phyloP scores from a whole-genome alignment of 108 stramenopile species.

The Nitzschia inconspicua region DNA sequence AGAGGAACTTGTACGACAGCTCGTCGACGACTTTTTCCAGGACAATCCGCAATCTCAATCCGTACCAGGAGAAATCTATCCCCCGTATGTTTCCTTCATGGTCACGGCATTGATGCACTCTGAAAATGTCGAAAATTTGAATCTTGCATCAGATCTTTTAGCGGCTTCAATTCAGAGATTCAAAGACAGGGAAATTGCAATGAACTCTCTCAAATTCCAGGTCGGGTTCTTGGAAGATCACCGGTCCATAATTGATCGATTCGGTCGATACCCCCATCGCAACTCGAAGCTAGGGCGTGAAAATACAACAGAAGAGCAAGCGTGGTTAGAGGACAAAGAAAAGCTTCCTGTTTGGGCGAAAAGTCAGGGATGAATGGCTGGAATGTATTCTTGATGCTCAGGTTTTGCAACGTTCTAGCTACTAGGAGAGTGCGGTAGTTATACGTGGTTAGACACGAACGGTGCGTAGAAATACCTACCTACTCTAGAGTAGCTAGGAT shows the following conservation, averaged over 20 bases:
- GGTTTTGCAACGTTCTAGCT: too few species aligned
- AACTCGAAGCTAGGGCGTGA: slow-evolving; percentile 44
- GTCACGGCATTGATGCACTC: slow-evolving; percentile 52
- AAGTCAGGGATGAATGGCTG: too few species aligned
- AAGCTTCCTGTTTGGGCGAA: slow-evolving; percentile 52
- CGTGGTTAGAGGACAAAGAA: slow-evolving; percentile 44
- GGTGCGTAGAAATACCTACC: too few species aligned
- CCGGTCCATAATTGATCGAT: slow-evolving; percentile 50
- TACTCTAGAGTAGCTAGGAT: too few species aligned
- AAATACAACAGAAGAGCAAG: slow-evolving; percentile 49
- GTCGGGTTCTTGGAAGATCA: slow-evolving; percentile 36
- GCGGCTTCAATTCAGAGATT: too few species aligned
- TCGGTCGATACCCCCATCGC: slow-evolving; percentile 74
- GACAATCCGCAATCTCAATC: background rate
- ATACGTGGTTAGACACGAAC: too few species aligned
- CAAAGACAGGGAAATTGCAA: background rate
- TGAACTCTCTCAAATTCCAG: background rate
- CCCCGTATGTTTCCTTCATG: slow-evolving; percentile 29
- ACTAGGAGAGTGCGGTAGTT: too few species aligned
- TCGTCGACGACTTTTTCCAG: slow-evolving; percentile 4
- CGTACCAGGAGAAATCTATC: background rate
- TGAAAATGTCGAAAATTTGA: too few species aligned
- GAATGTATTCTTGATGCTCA: too few species aligned
- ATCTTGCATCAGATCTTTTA: too few species aligned
- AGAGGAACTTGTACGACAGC: slow-evolving; percentile 14